A percentile compares a stretch with the other conserved stretches of the same genome.
These are phyloP conservation scores for Fusarium pininemorale DNA, from an alignment of 2,329 filamentous ascomycete genomes.

Conservation along the genomic window DNA sequence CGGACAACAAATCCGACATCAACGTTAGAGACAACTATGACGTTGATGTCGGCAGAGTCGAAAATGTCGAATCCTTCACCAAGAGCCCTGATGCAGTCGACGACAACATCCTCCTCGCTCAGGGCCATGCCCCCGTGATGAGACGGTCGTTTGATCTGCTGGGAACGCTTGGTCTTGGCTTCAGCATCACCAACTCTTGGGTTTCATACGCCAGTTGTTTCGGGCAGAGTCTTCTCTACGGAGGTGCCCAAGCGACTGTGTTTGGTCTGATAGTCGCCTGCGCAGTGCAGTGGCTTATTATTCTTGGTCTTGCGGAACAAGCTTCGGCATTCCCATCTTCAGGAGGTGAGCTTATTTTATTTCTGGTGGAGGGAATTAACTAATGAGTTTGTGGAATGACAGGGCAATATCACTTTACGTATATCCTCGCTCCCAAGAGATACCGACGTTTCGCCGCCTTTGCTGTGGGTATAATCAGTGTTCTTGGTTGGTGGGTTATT, in stretches of 20 bases:
- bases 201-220: not conserved
- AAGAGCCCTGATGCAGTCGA: not conserved
- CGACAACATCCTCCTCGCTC: not conserved
- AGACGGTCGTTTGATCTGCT: not conserved
- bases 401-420: not conserved
- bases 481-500: not conserved
- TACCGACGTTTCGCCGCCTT: not conserved
- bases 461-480: not conserved
- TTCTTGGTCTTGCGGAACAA: not conserved
- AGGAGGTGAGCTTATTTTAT: fast-evolving
- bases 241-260: not conserved
- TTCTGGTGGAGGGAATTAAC: fast-evolving
- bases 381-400: fast-evolving
- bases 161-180: not conserved
- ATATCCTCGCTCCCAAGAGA: not conserved
- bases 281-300: not conserved
- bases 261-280: not conserved
- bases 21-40: not conserved
- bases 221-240: not conserved
- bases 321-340: not conserved
- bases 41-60: not conserved
- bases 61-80: not conserved
- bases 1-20: not conserved
- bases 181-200: not conserved
- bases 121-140: not conserved